Base-by-base conservation (phyloP, 768 basidiomycete genomes). In the Kwoniella europaea region DNA sequence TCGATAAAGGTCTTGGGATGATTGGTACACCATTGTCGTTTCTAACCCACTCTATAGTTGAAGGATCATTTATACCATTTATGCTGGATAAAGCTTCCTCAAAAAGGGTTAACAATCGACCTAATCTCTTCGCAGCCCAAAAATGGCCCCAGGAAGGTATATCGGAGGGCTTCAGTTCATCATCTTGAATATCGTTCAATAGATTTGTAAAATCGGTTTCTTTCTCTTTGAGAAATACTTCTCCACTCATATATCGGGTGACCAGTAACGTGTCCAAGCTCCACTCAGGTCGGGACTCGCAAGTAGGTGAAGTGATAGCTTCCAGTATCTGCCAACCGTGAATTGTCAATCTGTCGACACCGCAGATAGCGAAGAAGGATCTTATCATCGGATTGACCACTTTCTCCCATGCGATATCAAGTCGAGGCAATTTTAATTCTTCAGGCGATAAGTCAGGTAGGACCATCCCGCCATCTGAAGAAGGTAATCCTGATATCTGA, bases 331-430 rank as follows among this genome's bases (percentile, higher is more conserved):
- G 44, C 81, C 79, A 82, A 1, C 75, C 76, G 46, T 77, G 73
- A 18, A 70, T 56, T 55, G 76, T 81, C 27, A 82, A 58, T 10
- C 64, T 56, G 56, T 82, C 81, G 2, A 80, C 63, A 13, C 74
- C 82, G 13, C 67, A 58, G 7, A 81, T 66, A 18, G 18, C 18
- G 41, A 74, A 54, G 66, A 93, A 87, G 20, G 86, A 86, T 69
- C 79, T 86, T 27, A 92, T 79, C 79, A 92, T 90, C 9, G 89
- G 87, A 42, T 86, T 85, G 22, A 92, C 83, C 57, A 90, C 87
- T 22, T 88, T 71, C n/a, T 80, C 76, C 60, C 75, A 73, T 18
- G 70, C 70, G 61, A 76, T 65, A 52, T 77, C 76, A 12, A 74
- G 72, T 16, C 72, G 66, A 12, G 72, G 65, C 13, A 79, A n/a